A percentile compares a stretch with the other conserved stretches of the same genome.
Conservation (phyloP, 805 yeast species). For the Kodamaea laetipori region DNA sequence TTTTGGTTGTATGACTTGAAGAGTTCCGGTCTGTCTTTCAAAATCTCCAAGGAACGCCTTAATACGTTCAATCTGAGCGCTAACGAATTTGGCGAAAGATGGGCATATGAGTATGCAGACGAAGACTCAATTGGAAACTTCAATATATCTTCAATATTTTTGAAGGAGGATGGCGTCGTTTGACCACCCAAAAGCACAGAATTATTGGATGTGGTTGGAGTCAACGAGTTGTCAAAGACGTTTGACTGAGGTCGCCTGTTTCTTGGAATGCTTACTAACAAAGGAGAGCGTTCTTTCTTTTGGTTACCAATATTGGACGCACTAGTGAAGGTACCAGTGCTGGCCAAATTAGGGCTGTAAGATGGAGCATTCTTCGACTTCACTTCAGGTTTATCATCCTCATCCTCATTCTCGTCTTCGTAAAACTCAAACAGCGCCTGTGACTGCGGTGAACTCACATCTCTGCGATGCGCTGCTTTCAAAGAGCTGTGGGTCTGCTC, state of each 20-base stretch:
- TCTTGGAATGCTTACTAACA: conserved; percentile 1
- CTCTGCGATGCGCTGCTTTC: background rate
- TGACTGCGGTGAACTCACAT: conserved; percentile 7
- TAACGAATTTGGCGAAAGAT: conserved; percentile 75
- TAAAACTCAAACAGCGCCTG: conserved; percentile 13
- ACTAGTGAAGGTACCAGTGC: background rate
- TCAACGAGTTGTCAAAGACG: conserved; percentile 11
- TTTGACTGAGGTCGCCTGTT: conserved; percentile 3
- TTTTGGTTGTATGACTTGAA: conserved; percentile 26
- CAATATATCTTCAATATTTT: conserved; percentile 42
- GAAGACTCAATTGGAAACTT: conserved; percentile 77
- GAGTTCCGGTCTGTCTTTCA: conserved; percentile 62
- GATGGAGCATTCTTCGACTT: background rate
- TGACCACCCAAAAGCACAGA: background rate
- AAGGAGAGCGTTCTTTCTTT: background rate
- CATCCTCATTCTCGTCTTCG: conserved; percentile 11
- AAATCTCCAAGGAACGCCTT: conserved; percentile 72
- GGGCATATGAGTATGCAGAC: conserved; percentile 83
- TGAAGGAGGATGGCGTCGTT: conserved; percentile 10
- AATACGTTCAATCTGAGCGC: conserved; percentile 74
- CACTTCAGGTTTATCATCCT: background rate
- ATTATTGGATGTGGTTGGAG: conserved; percentile 6
- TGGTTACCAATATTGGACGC: background rate
- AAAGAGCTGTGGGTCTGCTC: background rate
- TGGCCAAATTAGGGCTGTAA: background rate